phyloP scores from a whole-genome alignment of 345 rosid species.

The Bruguiera parviflora region DNA sequence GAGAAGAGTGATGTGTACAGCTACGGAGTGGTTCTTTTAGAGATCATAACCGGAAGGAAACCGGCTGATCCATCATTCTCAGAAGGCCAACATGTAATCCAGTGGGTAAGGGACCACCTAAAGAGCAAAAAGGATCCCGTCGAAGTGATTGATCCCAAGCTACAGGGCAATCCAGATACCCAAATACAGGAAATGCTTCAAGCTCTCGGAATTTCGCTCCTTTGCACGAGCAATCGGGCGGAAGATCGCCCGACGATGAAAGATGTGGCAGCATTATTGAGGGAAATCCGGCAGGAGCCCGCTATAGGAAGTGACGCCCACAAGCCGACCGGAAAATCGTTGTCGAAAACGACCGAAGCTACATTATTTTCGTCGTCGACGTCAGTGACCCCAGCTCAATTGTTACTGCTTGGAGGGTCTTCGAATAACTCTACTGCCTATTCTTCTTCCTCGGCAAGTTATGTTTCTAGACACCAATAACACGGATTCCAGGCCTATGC shows the following conservation, averaged over 20 bases:
- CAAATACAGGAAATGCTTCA: constrained; percentile 87
- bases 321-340: constrained; percentile 31
- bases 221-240: constrained; percentile 65
- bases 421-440: constrained; percentile 41
- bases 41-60: constrained; percentile 73
- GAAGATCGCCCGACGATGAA: constrained; percentile 92
- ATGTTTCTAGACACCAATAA: constrained; percentile 21
- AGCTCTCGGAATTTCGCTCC: constrained; percentile 70
- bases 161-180: constrained; percentile 59
- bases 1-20: constrained; percentile 80
- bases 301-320: constrained; percentile 26
- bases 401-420: constrained; percentile 41
- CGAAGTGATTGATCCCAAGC: constrained; percentile 58
- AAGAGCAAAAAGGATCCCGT: constrained; percentile 65
- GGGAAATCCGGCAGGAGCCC: constrained; percentile 58
- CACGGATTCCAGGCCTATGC: not conserved
- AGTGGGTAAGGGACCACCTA: constrained; percentile 77
- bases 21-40: constrained; percentile 74
- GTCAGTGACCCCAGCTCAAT: constrained; percentile 46
- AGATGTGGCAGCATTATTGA: constrained; percentile 72
- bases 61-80: constrained; percentile 76
- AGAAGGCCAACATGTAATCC: constrained; percentile 61
- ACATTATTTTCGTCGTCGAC: constrained; percentile 31
- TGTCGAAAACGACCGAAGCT: constrained; percentile 22
- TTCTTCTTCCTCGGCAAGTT: constrained; percentile 42